Percentiles rank a stretch among this genome's conserved stretches.
phyloP scores from a whole-genome alignment of 129 eudicot genomes.

The Flaveria bidentis region DNA sequence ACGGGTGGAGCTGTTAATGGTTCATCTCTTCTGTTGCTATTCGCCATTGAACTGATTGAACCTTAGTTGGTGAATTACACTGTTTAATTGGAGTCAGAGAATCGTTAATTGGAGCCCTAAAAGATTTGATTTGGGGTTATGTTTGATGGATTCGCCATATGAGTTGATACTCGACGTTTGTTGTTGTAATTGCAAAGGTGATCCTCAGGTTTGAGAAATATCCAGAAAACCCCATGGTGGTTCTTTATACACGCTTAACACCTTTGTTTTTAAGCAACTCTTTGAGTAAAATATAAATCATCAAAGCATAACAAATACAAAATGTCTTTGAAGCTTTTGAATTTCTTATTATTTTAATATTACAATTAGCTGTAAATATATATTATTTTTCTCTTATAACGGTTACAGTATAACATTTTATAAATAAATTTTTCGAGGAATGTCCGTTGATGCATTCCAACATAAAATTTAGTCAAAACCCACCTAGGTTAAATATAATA shows the following conservation, averaged over 20 bases:
- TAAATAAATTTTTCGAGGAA: too few species aligned
- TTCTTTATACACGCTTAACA: not conserved
- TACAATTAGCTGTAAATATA: too few species aligned
- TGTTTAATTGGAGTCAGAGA: conserved; percentile 16
- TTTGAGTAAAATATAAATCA: too few species aligned
- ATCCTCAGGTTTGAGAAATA: conserved; percentile 14
- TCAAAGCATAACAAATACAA: too few species aligned
- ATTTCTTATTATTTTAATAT: too few species aligned
- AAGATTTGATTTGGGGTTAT: conserved; percentile 1
- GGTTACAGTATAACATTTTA: too few species aligned
- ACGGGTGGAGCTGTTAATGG: conserved; percentile 82
- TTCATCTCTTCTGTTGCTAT: conserved; percentile 54
- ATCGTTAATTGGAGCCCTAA: conserved; percentile 24
- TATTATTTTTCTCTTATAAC: too few species aligned
- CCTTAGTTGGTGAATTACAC: conserved; percentile 19
- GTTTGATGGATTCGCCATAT: not conserved
- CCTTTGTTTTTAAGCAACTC: not conserved
- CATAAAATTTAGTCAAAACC: too few species aligned
- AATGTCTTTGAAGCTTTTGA: too few species aligned
- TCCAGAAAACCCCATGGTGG: not conserved
- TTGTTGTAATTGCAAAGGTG: not conserved
- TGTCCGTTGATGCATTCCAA: too few species aligned
- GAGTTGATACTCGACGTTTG: conserved; percentile 16
- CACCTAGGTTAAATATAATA: too few species aligned
- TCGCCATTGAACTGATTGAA: conserved; percentile 55